Percentiles rank a stretch among this genome's conserved stretches.
Evolutionary conservation across 2,329 filamentous ascomycete genomes (phyloP).

Genomic region (Aspergillus unguis): DNA sequence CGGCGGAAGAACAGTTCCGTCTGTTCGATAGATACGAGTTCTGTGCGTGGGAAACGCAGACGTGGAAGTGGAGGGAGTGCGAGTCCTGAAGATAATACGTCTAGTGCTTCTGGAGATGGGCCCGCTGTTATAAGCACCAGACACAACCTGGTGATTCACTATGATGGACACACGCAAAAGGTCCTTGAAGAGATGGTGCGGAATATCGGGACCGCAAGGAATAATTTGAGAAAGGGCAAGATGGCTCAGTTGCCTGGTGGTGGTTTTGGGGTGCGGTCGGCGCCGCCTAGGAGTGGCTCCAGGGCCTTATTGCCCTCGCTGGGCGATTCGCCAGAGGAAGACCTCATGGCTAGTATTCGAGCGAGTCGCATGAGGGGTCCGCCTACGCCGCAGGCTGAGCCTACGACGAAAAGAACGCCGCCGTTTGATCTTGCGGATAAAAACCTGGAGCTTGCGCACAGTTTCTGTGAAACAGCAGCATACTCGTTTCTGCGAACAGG

Average conservation of each 20-base stretch:
- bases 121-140: slow-evolving; percentile 63
- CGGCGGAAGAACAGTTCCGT: slow-evolving; percentile 43
- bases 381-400: slow-evolving; percentile 48
- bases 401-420: slow-evolving; percentile 46
- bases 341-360: slow-evolving; percentile 23
- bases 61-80: slow-evolving; percentile 21
- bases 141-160: slow-evolving; percentile 82
- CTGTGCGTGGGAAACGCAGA: slow-evolving; percentile 24
- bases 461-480: slow-evolving; percentile 78
- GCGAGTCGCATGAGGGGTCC: slow-evolving; percentile 23
- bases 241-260: slow-evolving; percentile 44
- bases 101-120: slow-evolving; percentile 31
- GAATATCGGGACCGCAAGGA: slow-evolving; percentile 74
- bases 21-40: slow-evolving; percentile 38
- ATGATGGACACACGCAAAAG: slow-evolving; percentile 81
- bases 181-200: slow-evolving; percentile 80
- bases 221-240: slow-evolving; percentile 81
- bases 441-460: slow-evolving; percentile 73
- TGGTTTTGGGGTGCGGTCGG: slow-evolving; percentile 13
- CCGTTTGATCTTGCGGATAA: slow-evolving; percentile 73
- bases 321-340: slow-evolving; percentile 7
- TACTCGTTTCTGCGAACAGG: slow-evolving; percentile 87
- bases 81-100: slow-evolving; percentile 16
- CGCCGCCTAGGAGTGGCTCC: slow-evolving; percentile 15
- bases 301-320: neutral